Evolutionary conservation across 2,329 filamentous ascomycete genomes (phyloP).

Genomic region (Colletotrichum echinochloae): DNA sequence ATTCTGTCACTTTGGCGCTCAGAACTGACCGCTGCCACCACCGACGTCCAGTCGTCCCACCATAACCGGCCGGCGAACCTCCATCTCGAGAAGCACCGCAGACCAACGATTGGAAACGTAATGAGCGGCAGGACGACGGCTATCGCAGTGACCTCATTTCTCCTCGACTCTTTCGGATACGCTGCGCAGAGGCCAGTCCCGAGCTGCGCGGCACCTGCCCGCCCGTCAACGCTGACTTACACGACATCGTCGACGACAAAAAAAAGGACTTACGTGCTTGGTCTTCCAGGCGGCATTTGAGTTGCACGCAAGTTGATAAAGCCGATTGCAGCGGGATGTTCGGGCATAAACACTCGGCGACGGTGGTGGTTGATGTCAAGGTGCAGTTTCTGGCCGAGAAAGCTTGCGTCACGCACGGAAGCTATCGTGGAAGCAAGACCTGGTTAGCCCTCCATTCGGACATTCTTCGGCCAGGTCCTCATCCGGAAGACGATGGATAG

Average conservation of each 20-base stretch:
- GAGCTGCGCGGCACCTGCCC: constrained; percentile 20
- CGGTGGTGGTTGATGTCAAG: constrained; percentile 26
- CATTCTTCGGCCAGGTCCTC: constrained; percentile 7
- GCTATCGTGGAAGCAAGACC: constrained; percentile 9
- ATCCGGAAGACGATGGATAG: neutral
- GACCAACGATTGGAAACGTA: constrained; percentile 37
- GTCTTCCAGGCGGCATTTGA: constrained; percentile 40
- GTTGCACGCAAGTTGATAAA: constrained; percentile 41
- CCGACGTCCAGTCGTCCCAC: constrained; percentile 42
- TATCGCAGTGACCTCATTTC: constrained; percentile 44
- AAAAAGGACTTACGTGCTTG: constrained; percentile 33
- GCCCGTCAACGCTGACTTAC: neutral
- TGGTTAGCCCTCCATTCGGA: constrained; percentile 28
- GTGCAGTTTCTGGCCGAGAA: constrained; percentile 36
- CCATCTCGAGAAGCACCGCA: constrained; percentile 42
- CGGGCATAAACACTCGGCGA: constrained; percentile 42
- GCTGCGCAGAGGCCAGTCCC: constrained; percentile 38
- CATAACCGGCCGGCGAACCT: constrained; percentile 37
- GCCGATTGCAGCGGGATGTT: constrained; percentile 35
- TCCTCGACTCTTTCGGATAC: constrained; percentile 42
- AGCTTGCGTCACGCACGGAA: constrained; percentile 31
- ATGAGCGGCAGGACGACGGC: constrained; percentile 43
- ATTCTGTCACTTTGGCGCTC: neutral
- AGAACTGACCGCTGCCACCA: constrained; percentile 34
- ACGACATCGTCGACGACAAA: neutral